Conservation (phyloP, 23 red algal species). For the Cyanidioschyzon merolae region DNA sequence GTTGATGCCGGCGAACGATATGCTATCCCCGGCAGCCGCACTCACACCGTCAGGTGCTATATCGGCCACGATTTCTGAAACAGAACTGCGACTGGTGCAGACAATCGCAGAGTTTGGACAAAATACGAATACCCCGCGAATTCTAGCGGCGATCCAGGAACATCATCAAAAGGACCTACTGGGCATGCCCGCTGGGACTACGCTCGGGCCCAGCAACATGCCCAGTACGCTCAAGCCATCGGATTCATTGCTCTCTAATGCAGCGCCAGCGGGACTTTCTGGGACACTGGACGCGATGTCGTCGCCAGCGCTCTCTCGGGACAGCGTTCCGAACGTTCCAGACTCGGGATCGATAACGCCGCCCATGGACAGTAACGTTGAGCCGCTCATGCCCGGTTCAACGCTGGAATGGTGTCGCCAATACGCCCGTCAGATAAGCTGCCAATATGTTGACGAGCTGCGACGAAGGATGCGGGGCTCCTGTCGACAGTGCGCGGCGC, state of each 20-base stretch:
- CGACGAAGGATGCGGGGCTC: background rate
- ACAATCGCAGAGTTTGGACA: background rate
- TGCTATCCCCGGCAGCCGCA: background rate
- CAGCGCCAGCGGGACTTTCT: background rate
- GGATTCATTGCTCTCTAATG: background rate
- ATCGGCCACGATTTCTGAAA: background rate
- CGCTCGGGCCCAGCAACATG: background rate
- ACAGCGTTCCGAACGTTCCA: background rate
- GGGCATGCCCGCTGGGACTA: background rate
- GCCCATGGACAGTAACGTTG: background rate
- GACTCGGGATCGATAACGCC: background rate
- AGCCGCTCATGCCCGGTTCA: background rate
- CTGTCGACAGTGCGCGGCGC: background rate
- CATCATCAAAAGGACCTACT: constrained; percentile 1
- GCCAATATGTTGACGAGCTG: background rate
- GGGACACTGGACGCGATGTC: background rate
- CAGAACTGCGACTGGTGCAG: background rate
- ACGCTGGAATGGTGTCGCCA: background rate
- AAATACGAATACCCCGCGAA: background rate
- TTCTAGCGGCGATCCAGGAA: constrained; percentile 10
- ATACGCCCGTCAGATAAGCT: background rate
- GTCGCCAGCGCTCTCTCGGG: background rate
- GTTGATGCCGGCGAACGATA: background rate
- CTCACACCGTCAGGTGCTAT: background rate
- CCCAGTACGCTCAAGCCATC: background rate